A percentile compares a stretch with the other conserved stretches of the same genome.
Conservation (phyloP, 257 asterid genomes). For the Plantago elongata region DNA sequence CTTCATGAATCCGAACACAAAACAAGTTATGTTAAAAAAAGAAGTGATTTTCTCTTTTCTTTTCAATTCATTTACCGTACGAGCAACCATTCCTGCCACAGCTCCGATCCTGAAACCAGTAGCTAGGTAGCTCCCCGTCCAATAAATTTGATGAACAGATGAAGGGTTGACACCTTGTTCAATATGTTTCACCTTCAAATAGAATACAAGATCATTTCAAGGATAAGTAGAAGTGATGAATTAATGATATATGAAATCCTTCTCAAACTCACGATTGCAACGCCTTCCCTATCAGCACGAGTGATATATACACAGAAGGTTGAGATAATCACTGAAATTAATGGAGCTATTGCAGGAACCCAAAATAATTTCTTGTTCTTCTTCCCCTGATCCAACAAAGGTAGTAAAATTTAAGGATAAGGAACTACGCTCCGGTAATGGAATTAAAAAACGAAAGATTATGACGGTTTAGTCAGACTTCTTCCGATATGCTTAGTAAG, state of each 20-base stretch:
- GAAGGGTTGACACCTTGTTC: slow-evolving; percentile 54
- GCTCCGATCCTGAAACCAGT: slow-evolving; percentile 63
- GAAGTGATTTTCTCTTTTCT: not conserved
- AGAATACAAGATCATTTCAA: not conserved
- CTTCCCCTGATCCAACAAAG: slow-evolving; percentile 42
- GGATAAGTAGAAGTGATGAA: not conserved
- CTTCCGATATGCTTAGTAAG: slow-evolving; percentile 58
- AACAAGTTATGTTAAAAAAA: not conserved
- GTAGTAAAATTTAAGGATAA: not conserved
- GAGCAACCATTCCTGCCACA: slow-evolving; percentile 54
- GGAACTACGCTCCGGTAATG: not conserved
- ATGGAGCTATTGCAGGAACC: slow-evolving; percentile 77
- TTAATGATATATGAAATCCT: not conserved
- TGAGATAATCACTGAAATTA: slow-evolving; percentile 58
- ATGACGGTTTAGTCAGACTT: not conserved
- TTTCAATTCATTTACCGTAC: slow-evolving; percentile 40
- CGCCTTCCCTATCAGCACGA: slow-evolving; percentile 65
- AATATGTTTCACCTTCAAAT: slow-evolving; percentile 46
- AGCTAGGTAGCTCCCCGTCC: slow-evolving; percentile 45
- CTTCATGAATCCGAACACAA: not conserved
- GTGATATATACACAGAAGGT: slow-evolving; percentile 58
- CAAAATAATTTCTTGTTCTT: slow-evolving; percentile 56
- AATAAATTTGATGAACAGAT: slow-evolving; percentile 43
- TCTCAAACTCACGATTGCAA: slow-evolving; percentile 46
- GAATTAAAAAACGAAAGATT: too few relatives aligned